Conservation (phyloP, 2,329 filamentous ascomycete genomes). For the Paradendryphiella salina region DNA sequence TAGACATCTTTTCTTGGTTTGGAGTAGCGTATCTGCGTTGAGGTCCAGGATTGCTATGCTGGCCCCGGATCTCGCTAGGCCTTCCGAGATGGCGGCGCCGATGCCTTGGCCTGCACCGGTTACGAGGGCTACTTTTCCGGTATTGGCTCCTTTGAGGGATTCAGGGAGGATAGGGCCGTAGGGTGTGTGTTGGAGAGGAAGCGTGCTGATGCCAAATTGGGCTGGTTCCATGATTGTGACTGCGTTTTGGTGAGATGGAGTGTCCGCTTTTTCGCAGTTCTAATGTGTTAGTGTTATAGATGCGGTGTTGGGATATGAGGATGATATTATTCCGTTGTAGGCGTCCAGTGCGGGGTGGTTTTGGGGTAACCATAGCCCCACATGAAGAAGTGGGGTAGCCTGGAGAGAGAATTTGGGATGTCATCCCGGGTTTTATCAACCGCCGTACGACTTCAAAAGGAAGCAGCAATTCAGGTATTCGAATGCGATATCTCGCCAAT, state of each 20-base stretch:
- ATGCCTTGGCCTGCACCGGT: slow-evolving; percentile 38
- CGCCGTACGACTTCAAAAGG: too few species aligned
- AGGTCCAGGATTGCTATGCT: slow-evolving; percentile 34
- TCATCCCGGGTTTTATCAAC: too few species aligned
- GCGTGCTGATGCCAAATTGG: slow-evolving; percentile 28
- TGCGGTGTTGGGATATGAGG: not conserved
- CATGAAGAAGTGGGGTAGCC: slow-evolving; percentile 6
- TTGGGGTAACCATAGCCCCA: slow-evolving; percentile 9
- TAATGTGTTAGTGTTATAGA: not conserved
- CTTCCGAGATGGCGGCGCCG: slow-evolving; percentile 34
- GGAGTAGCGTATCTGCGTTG: slow-evolving; percentile 17
- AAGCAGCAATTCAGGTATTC: too few species aligned
- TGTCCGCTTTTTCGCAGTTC: too few species aligned
- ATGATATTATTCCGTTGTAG: not conserved
- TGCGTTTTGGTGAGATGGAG: not conserved
- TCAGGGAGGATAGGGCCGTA: slow-evolving; percentile 23
- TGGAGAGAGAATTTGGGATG: too few species aligned
- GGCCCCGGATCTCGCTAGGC: slow-evolving; percentile 35
- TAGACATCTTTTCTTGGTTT: slow-evolving; percentile 31
- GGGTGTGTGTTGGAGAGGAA: slow-evolving; percentile 23
- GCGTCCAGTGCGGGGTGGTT: slow-evolving; percentile 1
- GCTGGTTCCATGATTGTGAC: slow-evolving; percentile 24
- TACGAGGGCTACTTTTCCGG: slow-evolving; percentile 32
- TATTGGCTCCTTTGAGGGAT: slow-evolving; percentile 23
- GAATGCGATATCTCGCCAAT: too few species aligned